A percentile compares a stretch with the other conserved stretches of the same genome.
Conservation (phyloP, 225 moss, liverwort and hornwort species). For the Marchantia polymorpha region DNA sequence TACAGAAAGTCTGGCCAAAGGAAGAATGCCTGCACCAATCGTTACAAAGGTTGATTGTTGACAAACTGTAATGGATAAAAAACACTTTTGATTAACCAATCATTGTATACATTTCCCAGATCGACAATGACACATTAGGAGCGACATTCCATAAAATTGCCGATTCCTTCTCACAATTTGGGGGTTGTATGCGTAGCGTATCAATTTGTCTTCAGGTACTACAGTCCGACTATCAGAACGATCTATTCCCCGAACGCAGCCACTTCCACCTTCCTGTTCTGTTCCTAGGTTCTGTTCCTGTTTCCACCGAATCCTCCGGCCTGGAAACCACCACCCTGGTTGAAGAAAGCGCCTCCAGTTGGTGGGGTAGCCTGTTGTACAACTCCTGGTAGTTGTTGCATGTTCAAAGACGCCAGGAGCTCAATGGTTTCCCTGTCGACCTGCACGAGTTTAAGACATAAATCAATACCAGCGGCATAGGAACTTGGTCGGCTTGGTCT, state of each 20-base stretch:
- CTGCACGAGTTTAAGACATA: slow-evolving; percentile 13
- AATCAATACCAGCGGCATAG: too few species aligned
- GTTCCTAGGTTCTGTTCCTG: slow-evolving; percentile 37
- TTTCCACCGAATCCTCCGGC: slow-evolving; percentile 57
- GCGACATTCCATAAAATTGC: neutral
- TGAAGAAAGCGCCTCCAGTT: slow-evolving; percentile 60
- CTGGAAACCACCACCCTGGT: slow-evolving; percentile 66
- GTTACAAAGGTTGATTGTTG: too few species aligned
- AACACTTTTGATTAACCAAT: too few species aligned
- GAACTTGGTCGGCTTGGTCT: too few species aligned
- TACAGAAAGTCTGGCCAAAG: too few species aligned
- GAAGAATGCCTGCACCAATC: too few species aligned
- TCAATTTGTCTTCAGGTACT: neutral
- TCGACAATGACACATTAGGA: neutral
- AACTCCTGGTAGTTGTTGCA: slow-evolving; percentile 76
- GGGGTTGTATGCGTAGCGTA: neutral
- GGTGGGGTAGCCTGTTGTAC: slow-evolving; percentile 57
- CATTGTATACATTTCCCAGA: slow-evolving; percentile 17
- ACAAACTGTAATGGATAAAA: too few species aligned
- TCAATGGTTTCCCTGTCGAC: slow-evolving; percentile 80
- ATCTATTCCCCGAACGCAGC: neutral
- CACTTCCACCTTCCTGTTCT: neutral
- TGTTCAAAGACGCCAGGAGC: slow-evolving; percentile 64
- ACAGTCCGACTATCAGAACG: neutral
- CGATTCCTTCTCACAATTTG: slow-evolving; percentile 13